phyloP scores from a whole-genome alignment of 1,284 basidiomycete species.

The Kalmanozyma brasiliensis region DNA sequence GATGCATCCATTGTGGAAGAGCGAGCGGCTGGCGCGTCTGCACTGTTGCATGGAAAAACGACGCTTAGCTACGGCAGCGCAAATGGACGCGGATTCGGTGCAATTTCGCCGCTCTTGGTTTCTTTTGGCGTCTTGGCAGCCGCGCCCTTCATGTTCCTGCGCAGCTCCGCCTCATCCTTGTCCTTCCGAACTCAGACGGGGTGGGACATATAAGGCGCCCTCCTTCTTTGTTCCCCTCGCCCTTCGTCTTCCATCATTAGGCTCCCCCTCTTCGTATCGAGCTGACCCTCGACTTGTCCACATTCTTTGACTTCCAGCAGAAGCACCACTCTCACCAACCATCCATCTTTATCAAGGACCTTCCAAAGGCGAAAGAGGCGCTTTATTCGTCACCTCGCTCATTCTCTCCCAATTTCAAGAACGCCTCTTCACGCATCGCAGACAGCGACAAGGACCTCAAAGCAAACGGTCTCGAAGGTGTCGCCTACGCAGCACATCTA shows the following conservation, averaged over 20 bases:
- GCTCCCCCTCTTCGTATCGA: too few species aligned
- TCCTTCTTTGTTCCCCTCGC: not conserved
- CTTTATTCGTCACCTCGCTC: too few species aligned
- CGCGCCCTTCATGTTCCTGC: not conserved
- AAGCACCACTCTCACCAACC: too few species aligned
- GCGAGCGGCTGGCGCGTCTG: conserved; percentile 28
- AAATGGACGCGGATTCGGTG: not conserved
- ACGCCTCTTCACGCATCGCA: too few species aligned
- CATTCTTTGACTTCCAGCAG: too few species aligned
- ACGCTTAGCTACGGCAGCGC: conserved; percentile 18
- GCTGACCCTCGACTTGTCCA: too few species aligned
- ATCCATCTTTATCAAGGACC: too few species aligned
- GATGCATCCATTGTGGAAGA: conserved; percentile 10
- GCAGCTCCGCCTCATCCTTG: not conserved
- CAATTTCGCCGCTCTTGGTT: not conserved
- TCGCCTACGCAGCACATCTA: conserved; percentile 35
- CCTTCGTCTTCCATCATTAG: too few species aligned
- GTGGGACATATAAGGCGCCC: not conserved
- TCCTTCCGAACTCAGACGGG: not conserved
- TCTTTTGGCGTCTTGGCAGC: too few species aligned
- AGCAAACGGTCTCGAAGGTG: conserved; percentile 20
- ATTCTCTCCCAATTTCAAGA: too few species aligned
- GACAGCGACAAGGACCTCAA: conserved; percentile 5
- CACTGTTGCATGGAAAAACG: conserved; percentile 5
- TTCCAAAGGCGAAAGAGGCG: too few species aligned